Evolutionary conservation across 2,329 filamentous ascomycete species (phyloP).

Genomic region (Ceratocystis variospora): DNA sequence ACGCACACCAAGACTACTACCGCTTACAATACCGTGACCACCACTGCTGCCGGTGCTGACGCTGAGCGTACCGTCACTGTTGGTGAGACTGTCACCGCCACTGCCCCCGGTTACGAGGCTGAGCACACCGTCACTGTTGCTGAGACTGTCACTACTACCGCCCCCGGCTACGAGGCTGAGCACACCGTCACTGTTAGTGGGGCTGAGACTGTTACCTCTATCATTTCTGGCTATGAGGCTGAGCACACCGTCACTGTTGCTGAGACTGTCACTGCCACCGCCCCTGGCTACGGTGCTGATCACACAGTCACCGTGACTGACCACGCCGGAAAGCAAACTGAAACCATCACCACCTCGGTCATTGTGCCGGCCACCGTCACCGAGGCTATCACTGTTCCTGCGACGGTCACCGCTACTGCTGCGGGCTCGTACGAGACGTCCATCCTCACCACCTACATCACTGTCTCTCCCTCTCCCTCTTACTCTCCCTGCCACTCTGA

Average conservation of each 20-base stretch:
- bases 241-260: constrained; percentile 30
- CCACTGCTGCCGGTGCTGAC: constrained; percentile 11
- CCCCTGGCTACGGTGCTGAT: constrained; percentile 27
- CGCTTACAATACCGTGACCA: constrained; percentile 11
- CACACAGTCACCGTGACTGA: constrained; percentile 6
- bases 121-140: constrained; percentile 23
- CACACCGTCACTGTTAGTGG: constrained; percentile 23
- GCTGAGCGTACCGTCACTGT: constrained; percentile 16
- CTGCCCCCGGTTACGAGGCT: constrained; percentile 22
- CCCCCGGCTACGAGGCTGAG: constrained; percentile 17
- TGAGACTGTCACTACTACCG: constrained; percentile 11
- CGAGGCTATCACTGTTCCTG: constrained; percentile 13
- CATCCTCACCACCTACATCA: constrained; percentile 16
- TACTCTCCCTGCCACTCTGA: constrained; percentile 10
- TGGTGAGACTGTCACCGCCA: constrained; percentile 21
- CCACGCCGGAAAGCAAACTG: constrained; percentile 6
- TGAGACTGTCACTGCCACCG: constrained; percentile 24
- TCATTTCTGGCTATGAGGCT: constrained; percentile 27
- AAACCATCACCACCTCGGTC: constrained; percentile 14
- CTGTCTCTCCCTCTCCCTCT: constrained; percentile 12
- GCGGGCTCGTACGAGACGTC: constrained; percentile 12
- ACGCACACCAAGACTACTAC: constrained; percentile 10
- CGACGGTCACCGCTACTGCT: constrained; percentile 16
- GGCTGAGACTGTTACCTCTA: constrained; percentile 29
- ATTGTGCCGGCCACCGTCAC: constrained; percentile 17